Evolutionary conservation across 164 flowering plant species (phyloP).

Genomic region (Vitis labrusca): DNA sequence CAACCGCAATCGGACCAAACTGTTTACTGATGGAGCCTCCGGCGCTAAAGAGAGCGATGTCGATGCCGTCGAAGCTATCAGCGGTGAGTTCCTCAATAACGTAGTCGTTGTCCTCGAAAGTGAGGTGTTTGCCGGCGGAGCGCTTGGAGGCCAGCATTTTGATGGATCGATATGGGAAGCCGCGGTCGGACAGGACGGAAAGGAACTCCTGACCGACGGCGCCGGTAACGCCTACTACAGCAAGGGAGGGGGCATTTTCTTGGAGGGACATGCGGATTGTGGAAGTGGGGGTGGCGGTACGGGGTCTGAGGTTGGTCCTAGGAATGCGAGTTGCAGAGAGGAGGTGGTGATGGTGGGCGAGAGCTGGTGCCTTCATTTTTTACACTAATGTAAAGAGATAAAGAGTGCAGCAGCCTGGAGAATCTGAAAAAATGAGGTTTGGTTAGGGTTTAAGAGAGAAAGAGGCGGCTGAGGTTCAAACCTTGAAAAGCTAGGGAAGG

Average conservation of each 20-base stretch:
- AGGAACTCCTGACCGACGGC: slow-evolving; percentile 99
- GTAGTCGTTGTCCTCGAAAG: slow-evolving; percentile 56
- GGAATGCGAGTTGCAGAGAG: slow-evolving; percentile 7
- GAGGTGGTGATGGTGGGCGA: slow-evolving; percentile 6
- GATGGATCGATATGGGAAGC: slow-evolving; percentile 84
- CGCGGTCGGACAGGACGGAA: slow-evolving; percentile 77
- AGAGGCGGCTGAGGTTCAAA: no score
- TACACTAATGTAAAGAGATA: no score
- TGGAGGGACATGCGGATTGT: slow-evolving; percentile 56
- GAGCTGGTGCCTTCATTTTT: slow-evolving; percentile 11
- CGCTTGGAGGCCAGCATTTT: slow-evolving; percentile 90
- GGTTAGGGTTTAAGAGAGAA: no score
- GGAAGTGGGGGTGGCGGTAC: slow-evolving; percentile 9
- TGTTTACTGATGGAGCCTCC: slow-evolving; percentile 92
- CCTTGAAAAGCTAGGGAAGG: no score
- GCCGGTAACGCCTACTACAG: slow-evolving; percentile 98
- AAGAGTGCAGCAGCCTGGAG: no score
- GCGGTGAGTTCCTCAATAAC: slow-evolving; percentile 73
- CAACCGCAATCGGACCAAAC: slow-evolving; percentile 83
- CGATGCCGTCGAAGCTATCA: slow-evolving; percentile 79
- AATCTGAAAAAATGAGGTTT: no score
- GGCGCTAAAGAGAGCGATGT: slow-evolving; percentile 93
- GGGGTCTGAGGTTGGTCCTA: slow-evolving; percentile 5
- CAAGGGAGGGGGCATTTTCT: slow-evolving; percentile 77
- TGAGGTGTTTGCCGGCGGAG: slow-evolving; percentile 68